phyloP scores from a whole-genome alignment of 2,329 filamentous ascomycete species.

The Alternaria sp. region DNA sequence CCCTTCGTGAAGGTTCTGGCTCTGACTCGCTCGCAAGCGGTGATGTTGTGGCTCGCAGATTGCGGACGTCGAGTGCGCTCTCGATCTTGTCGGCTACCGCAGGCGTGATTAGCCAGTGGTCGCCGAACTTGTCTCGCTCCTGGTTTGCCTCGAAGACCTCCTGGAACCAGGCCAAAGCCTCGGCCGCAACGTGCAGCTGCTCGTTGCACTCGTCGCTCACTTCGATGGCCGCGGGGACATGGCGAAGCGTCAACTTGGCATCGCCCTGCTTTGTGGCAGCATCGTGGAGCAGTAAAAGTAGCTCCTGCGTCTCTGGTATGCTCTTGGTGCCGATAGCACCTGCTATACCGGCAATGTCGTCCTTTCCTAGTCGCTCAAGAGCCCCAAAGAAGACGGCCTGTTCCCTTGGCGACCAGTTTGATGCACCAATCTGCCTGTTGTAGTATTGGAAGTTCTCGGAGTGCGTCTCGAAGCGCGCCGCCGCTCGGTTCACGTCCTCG shows the following conservation, averaged over 20 bases:
- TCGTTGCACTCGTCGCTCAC: conserved; percentile 71
- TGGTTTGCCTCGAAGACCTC: conserved; percentile 67
- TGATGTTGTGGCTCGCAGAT: conserved; percentile 28
- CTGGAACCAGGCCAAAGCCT: conserved; percentile 71
- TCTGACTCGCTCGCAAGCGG: conserved; percentile 19
- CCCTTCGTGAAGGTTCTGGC: conserved; percentile 7
- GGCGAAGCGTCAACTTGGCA: conserved; percentile 54
- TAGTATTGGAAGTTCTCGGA: conserved; percentile 21
- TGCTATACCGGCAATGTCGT: conserved; percentile 70
- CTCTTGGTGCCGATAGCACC: conserved; percentile 74
- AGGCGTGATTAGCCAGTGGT: conserved; percentile 70
- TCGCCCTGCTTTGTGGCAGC: conserved; percentile 52
- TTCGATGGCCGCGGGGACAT: conserved; percentile 78
- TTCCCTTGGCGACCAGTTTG: conserved; percentile 74
- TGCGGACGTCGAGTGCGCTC: conserved; percentile 26
- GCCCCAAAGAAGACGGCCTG: conserved; percentile 75
- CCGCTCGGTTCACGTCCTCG: conserved; percentile 31
- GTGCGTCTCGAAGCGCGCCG: conserved; percentile 25
- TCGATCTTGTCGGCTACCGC: conserved; percentile 50
- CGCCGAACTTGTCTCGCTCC: conserved; percentile 69
- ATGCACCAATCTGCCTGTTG: conserved; percentile 71
- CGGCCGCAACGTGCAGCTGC: conserved; percentile 73
- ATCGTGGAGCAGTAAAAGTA: conserved; percentile 69
- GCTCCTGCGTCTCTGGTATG: conserved; percentile 75
- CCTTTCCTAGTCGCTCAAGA: conserved; percentile 69